Conservation (phyloP, 75 land plant genomes). For the Pseudotsuga menziesii region DNA sequence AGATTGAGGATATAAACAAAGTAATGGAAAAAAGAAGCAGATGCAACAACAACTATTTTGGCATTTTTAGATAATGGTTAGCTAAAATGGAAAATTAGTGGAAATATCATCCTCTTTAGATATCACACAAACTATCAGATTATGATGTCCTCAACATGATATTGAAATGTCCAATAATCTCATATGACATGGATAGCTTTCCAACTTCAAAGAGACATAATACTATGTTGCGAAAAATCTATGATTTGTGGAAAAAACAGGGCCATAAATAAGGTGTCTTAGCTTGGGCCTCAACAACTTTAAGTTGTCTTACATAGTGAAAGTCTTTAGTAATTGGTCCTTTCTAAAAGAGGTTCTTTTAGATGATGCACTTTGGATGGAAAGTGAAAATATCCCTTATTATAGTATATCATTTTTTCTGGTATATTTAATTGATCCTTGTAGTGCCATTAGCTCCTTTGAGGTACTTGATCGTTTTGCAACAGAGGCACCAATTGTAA, state of each 20-base stretch:
- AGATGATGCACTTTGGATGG: not conserved
- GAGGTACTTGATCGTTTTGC: not conserved
- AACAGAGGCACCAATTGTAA: not conserved
- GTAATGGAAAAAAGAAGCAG: no score
- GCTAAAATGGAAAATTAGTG: constrained; percentile 18
- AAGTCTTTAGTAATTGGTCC: not conserved
- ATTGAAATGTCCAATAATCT: constrained; percentile 27
- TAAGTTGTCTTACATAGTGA: not conserved
- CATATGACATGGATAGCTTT: constrained; percentile 45
- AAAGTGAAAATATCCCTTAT: not conserved
- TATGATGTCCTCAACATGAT: constrained; percentile 28
- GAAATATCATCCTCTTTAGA: constrained; percentile 47
- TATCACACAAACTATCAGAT: constrained; percentile 16
- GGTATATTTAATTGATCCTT: not conserved
- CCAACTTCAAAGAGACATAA: no score
- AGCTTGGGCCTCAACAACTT: not conserved
- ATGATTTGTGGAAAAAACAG: no score
- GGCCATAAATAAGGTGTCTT: constrained; percentile 29
- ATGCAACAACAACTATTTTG: no score
- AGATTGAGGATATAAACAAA: no score
- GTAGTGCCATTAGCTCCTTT: not conserved
- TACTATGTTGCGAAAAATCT: no score
- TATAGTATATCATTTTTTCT: not conserved
- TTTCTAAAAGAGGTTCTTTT: not conserved
- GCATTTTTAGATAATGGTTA: constrained; percentile 15